phyloP scores from a whole-genome alignment of 116 monocot genomes.

The Trichopus zeylanicus region DNA sequence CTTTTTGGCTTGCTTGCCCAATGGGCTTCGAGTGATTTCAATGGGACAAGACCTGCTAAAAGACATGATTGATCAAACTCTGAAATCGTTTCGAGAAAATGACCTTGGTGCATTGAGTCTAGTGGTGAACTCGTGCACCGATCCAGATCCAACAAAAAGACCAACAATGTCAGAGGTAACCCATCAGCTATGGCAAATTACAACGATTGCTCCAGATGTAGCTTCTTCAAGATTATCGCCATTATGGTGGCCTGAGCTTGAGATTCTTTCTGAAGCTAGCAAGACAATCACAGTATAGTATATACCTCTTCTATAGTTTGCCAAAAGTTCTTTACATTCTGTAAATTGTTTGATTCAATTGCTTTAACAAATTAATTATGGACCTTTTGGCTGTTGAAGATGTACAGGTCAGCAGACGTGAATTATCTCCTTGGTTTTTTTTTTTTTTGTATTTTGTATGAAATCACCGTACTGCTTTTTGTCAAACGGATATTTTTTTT shows the following conservation, averaged over 20 bases:
- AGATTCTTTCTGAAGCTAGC: conserved; percentile 40
- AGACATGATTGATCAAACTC: conserved; percentile 30
- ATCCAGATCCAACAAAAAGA: conserved; percentile 19
- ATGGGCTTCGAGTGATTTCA: conserved; percentile 37
- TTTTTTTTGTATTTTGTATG: no score
- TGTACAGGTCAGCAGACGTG: no score
- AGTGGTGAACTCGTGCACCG: conserved; percentile 36
- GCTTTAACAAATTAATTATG: no score
- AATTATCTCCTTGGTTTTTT: no score
- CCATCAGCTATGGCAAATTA: conserved; percentile 32
- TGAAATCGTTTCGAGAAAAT: conserved; percentile 19
- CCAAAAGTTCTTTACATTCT: not conserved
- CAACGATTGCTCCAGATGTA: conserved; percentile 29
- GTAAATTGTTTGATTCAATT: no score
- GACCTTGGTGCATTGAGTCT: conserved; percentile 18
- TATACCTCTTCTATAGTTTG: not conserved
- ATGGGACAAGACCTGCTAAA: conserved; percentile 19
- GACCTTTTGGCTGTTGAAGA: no score
- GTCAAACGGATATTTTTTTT: no score
- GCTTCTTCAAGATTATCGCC: conserved; percentile 41
- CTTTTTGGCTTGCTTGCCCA: conserved; percentile 23
- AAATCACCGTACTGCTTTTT: no score
- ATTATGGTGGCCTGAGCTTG: conserved; percentile 74
- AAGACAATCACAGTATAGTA: no score
- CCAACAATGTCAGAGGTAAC: conserved; percentile 38